A percentile compares a stretch with the other conserved stretches of the same genome.
Evolutionary conservation across 1,284 basidiomycete genomes (phyloP).

Genomic region (Microbotryum violaceum): DNA sequence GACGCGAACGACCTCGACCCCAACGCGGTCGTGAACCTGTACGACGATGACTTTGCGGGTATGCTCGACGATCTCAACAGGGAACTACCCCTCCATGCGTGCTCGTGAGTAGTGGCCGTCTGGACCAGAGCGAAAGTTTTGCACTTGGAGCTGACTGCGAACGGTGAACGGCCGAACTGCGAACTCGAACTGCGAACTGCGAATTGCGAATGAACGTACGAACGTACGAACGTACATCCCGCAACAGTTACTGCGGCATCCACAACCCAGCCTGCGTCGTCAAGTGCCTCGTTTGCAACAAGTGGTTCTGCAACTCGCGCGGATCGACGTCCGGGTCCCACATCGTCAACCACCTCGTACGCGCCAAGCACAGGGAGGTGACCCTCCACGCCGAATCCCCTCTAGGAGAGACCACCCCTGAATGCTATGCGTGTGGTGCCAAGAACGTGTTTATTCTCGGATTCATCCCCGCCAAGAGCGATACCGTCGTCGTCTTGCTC

Average conservation of each 20-base stretch:
- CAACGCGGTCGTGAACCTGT: slow-evolving; percentile 24
- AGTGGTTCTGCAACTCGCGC: slow-evolving; percentile 99
- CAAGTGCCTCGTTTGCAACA: slow-evolving; percentile 88
- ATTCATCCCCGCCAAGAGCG: slow-evolving; percentile 98
- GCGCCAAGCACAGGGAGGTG: slow-evolving; percentile 98
- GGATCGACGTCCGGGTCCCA: slow-evolving; percentile 97
- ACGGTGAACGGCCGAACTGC: not conserved
- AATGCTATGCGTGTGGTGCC: slow-evolving; percentile 96
- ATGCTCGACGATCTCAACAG: slow-evolving; percentile 73
- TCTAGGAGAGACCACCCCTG: slow-evolving; percentile 92
- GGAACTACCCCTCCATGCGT: slow-evolving; percentile 81
- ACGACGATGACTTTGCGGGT: slow-evolving; percentile 74
- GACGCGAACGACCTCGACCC: not conserved
- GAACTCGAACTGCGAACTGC: not conserved
- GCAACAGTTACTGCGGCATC: slow-evolving; percentile 87
- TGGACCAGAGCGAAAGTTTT: not conserved
- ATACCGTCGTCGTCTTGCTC: slow-evolving; percentile 96
- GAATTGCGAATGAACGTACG: not conserved
- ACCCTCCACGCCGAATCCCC: slow-evolving; percentile 91
- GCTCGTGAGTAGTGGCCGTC: slow-evolving; percentile 60
- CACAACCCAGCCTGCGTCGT: slow-evolving; percentile 96
- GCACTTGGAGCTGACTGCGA: not conserved
- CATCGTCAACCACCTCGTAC: slow-evolving; percentile 97
- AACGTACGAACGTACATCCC: not conserved
- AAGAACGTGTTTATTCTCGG: slow-evolving; percentile 99